A percentile compares a stretch with the other conserved stretches of the same genome.
Evolutionary conservation across 2,329 filamentous ascomycete species (phyloP).

Genomic region (Cylindrodendrum hubeiense): DNA sequence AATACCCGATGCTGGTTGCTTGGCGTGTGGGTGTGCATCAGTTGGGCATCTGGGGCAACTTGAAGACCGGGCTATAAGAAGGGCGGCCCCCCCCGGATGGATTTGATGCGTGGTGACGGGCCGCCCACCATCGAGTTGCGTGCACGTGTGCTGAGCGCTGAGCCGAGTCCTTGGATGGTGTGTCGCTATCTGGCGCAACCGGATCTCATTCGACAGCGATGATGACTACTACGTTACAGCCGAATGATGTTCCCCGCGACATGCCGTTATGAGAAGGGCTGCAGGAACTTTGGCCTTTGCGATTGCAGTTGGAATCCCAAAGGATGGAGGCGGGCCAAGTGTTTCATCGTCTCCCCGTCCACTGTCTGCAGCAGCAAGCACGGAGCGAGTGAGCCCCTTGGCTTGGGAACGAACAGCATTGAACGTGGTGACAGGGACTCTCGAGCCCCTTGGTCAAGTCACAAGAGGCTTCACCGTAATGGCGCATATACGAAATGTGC

Average conservation of each 20-base stretch:
- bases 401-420: background rate
- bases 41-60: background rate
- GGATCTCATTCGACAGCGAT: background rate
- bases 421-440: background rate
- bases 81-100: background rate
- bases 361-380: background rate
- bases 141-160: background rate
- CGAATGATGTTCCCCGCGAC: background rate
- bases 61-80: slow-evolving; percentile 8
- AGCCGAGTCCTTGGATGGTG: background rate
- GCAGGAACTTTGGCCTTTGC: background rate
- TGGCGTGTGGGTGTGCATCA: slow-evolving; percentile 2
- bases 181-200: background rate
- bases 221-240: background rate
- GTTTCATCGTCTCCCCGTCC: background rate
- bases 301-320: background rate
- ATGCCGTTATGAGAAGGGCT: background rate
- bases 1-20: background rate
- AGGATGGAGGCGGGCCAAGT: background rate
- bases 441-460: background rate
- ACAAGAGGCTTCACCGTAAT: background rate
- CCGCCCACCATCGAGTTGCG: background rate
- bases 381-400: background rate
- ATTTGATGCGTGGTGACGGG: slow-evolving; percentile 2
- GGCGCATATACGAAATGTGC: background rate